Base-by-base conservation (phyloP, 192 early-diverging fungal genomes). In the Lobosporangium transversale region DNA sequence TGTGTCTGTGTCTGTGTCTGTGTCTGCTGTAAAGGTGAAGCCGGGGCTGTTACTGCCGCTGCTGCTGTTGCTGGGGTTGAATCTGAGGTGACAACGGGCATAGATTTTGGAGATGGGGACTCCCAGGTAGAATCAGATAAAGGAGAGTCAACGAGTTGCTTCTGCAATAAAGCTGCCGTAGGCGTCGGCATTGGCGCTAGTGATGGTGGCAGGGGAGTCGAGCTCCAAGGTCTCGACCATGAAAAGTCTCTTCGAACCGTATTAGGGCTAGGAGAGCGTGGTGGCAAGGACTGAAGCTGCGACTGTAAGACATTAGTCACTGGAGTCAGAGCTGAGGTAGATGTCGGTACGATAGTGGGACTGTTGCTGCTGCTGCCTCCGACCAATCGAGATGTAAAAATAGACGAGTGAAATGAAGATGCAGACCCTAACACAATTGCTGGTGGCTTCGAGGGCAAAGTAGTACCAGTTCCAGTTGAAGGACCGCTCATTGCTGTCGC, bases 231-330 rank as follows among this genome's bases (percentile, higher is more conserved):
- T 18, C 50, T 59, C 3, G 17, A n/a, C 30, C 49, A 47, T 0
- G 42, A 36, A 32, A 47, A 18, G n/a, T 62, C 60, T 29, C 61
- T 56, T 23, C 61, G 35, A 7, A 37, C 8, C 14, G 35, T 24
- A 43, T 30, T 71, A 23, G 69, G 69, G 27, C 61, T 71, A 6
- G 69, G 69, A 33, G 69, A 71, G 21, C 61, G 52, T 20, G 43
- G 37, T 0, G 55, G 56, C 8, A 65, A 54, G 2, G 62, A 36
- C 33, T 74, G 70, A 0, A 35, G 53, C 42, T 59, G 66, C 0
- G 32, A 29, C 10, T 15, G 18, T 15, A 35, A 14, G n/a, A n/a
- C n/a, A n/a, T n/a, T n/a, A n/a, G n/a, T n/a, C n/a, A n/a, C n/a
- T n/a, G n/a, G n/a, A n/a, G n/a, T n/a, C n/a, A n/a, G n/a, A n/a